phyloP scores from a whole-genome alignment of 371 early-diverging fungal species.

The Rhizopus arrhizus region DNA sequence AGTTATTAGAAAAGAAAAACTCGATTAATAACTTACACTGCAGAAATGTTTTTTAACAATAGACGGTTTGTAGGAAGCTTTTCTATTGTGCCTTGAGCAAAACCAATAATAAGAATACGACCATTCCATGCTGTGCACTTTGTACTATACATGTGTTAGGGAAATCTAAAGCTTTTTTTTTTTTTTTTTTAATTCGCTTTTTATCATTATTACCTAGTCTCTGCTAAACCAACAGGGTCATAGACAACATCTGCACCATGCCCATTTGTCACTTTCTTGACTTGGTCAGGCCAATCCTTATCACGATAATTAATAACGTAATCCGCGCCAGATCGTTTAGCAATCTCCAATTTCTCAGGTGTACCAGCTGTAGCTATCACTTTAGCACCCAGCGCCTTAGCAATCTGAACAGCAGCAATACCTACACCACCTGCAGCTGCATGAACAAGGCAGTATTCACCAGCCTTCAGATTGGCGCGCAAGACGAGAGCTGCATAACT shows the following conservation, averaged over 20 bases:
- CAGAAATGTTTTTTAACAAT: slow-evolving; percentile 80
- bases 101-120: slow-evolving; percentile 84
- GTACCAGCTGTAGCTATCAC: slow-evolving; percentile 88
- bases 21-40: slow-evolving; percentile 35
- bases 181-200: background rate
- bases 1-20: background rate
- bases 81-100: slow-evolving; percentile 83
- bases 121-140: slow-evolving; percentile 88
- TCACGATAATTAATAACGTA: slow-evolving; percentile 78
- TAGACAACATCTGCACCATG: slow-evolving; percentile 78
- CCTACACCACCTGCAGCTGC: slow-evolving; percentile 70
- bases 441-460: slow-evolving; percentile 75
- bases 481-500: slow-evolving; percentile 75
- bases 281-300: slow-evolving; percentile 73
- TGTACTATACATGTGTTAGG: slow-evolving; percentile 33
- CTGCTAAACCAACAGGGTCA: slow-evolving; percentile 80
- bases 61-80: slow-evolving; percentile 80
- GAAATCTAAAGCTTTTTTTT: background rate
- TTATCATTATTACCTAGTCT: slow-evolving; percentile 47
- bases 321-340: slow-evolving; percentile 75
- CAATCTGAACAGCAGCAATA: slow-evolving; percentile 71
- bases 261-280: slow-evolving; percentile 72
- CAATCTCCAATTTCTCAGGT: slow-evolving; percentile 71
- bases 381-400: slow-evolving; percentile 75
- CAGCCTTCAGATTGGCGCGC: slow-evolving; percentile 68